Percentiles rank a stretch among this genome's conserved stretches.
phyloP scores from a whole-genome alignment of 2,329 filamentous ascomycete species.

The Diaporthe australafricana region DNA sequence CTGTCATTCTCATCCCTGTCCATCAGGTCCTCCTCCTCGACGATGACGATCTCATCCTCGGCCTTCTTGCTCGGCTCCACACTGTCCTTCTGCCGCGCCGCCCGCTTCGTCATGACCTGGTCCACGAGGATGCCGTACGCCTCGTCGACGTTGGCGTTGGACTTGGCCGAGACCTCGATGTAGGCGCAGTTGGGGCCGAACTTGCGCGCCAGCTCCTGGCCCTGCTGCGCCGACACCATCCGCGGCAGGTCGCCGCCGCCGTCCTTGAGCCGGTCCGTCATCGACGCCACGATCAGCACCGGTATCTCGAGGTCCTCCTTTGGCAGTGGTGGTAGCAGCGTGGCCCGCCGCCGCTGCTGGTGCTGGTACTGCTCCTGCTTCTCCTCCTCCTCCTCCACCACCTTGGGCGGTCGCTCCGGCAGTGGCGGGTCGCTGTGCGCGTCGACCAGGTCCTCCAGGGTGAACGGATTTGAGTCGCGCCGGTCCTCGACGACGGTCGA shows the following conservation, averaged over 20 bases:
- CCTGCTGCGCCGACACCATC: conserved; percentile 21
- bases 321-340: not conserved
- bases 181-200: conserved; percentile 29
- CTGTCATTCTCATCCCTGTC: conserved; percentile 14
- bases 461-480: not conserved
- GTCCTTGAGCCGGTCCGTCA: conserved; percentile 27
- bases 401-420: not conserved
- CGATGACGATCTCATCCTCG: not conserved
- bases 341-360: not conserved
- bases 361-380: not conserved
- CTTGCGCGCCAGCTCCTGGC: conserved; percentile 29
- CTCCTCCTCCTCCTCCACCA: no score
- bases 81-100: not conserved
- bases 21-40: conserved; percentile 1
- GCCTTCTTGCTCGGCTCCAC: not conserved
- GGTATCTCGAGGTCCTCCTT: conserved; percentile 12
- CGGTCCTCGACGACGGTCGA: conserved; percentile 8
- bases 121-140: conserved; percentile 29
- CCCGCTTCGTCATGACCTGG: conserved; percentile 29
- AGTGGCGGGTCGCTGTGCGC: not conserved
- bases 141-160: conserved; percentile 33
- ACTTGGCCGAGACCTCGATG: conserved; percentile 32
- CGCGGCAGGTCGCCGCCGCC: conserved; percentile 23
- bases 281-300: conserved; percentile 28
- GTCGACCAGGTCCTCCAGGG: not conserved